phyloP scores from a whole-genome alignment of 23 red algal genomes.

The Pyropia yezoensis region DNA sequence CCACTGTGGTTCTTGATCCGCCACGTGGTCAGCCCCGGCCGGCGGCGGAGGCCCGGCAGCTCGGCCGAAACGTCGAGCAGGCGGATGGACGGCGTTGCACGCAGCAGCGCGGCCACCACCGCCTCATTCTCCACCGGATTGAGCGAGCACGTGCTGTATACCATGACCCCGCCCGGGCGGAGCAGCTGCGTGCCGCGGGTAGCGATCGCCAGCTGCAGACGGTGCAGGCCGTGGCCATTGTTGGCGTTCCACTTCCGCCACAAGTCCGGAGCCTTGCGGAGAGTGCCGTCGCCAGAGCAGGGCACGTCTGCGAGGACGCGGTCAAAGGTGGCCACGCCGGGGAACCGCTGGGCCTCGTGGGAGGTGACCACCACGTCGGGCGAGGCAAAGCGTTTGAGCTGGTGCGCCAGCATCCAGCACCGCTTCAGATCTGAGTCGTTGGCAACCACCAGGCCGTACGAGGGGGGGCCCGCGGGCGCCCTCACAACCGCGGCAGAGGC shows the following conservation, averaged over 20 bases:
- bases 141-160: constrained; percentile 89
- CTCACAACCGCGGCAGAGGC: not conserved
- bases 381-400: constrained; percentile 71
- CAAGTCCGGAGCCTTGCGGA: constrained; percentile 89
- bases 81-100: constrained; percentile 14
- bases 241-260: constrained; percentile 65
- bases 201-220: constrained; percentile 67
- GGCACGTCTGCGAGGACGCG: constrained; percentile 95
- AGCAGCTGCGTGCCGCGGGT: constrained; percentile 64
- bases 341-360: constrained; percentile 79
- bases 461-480: not conserved
- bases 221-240: constrained; percentile 67
- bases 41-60: constrained; percentile 37
- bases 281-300: constrained; percentile 91
- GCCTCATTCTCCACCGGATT: constrained; percentile 99
- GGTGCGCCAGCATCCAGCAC: constrained; percentile 88
- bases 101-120: constrained; percentile 66
- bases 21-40: constrained; percentile 66
- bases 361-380: constrained; percentile 78
- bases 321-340: constrained; percentile 50
- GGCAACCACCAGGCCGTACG: constrained; percentile 63
- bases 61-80: constrained; percentile 44
- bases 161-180: constrained; percentile 51
- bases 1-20: constrained; percentile 30
- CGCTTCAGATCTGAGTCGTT: constrained; percentile 88